phyloP scores from a whole-genome alignment of 805 yeast species.

The Diddensiella santjacobensis region DNA sequence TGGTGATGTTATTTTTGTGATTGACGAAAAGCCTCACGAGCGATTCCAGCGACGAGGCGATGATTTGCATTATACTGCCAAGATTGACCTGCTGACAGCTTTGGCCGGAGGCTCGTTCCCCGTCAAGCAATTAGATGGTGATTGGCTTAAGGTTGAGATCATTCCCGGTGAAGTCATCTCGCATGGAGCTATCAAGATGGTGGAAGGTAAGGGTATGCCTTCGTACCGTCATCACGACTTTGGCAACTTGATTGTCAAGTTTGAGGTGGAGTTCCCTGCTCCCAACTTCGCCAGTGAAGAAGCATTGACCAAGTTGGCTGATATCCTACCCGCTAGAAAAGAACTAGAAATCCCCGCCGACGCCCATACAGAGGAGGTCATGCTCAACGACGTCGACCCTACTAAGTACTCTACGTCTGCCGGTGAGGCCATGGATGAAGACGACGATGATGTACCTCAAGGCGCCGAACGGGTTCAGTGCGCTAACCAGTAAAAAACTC shows the following conservation, averaged over 20 bases:
- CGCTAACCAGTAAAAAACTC: slow-evolving; percentile 51
- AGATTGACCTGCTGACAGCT: slow-evolving; percentile 89
- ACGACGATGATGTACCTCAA: slow-evolving; percentile 49
- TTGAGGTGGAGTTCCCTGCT: slow-evolving; percentile 84
- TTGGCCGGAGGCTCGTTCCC: slow-evolving; percentile 93
- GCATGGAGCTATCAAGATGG: slow-evolving; percentile 76
- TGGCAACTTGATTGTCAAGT: slow-evolving; percentile 85
- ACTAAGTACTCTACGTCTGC: slow-evolving; percentile 46
- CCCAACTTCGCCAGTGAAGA: slow-evolving; percentile 64
- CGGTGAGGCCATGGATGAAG: slow-evolving; percentile 43
- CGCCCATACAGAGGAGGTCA: slow-evolving; percentile 78
- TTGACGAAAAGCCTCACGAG: slow-evolving; percentile 85
- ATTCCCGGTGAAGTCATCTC: slow-evolving; percentile 90
- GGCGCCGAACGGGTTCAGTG: slow-evolving; percentile 82
- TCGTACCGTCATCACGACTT: slow-evolving; percentile 78
- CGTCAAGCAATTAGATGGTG: slow-evolving; percentile 87
- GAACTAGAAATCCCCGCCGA: slow-evolving; percentile 56
- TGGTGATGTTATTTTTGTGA: slow-evolving; percentile 91
- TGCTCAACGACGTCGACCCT: slow-evolving; percentile 64
- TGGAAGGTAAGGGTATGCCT: slow-evolving; percentile 98
- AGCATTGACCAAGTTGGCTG: slow-evolving; percentile 68
- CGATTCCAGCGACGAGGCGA: slow-evolving; percentile 83
- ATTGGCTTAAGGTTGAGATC: slow-evolving; percentile 75
- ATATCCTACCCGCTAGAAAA: slow-evolving; percentile 74
- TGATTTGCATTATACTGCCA: slow-evolving; percentile 79